Percentiles rank a stretch among this genome's conserved stretches.
phyloP scores from a whole-genome alignment of 306 rosid species.

The Cicer judaicum region DNA sequence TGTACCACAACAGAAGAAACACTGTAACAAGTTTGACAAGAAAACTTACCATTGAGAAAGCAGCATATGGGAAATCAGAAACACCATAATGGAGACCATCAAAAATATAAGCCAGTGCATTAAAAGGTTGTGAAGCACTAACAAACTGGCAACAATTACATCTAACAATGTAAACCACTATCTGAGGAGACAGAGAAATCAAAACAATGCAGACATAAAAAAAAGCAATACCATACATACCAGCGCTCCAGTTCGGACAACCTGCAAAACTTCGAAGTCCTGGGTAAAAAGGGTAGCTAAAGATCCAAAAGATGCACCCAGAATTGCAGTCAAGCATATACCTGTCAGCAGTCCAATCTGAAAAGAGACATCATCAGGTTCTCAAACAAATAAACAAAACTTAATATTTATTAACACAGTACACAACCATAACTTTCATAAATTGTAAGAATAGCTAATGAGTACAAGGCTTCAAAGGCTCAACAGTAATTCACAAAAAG shows the following conservation, averaged over 20 bases:
- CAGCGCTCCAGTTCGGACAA: constrained; percentile 73
- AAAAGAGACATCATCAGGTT: constrained; percentile 44
- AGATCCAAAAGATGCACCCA: constrained; percentile 82
- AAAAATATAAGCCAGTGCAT: constrained; percentile 81
- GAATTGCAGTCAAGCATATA: constrained; percentile 66
- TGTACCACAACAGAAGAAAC: constrained; percentile 34
- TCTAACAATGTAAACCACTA: constrained; percentile 30
- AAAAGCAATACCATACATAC: constrained; percentile 57
- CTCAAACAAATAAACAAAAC: constrained; percentile 38
- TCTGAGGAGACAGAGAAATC: constrained; percentile 25
- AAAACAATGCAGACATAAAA: constrained; percentile 3
- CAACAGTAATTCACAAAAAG: constrained; percentile 34
- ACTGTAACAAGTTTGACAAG: constrained; percentile 24
- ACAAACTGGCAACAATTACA: constrained; percentile 64
- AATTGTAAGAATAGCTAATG: constrained; percentile 20
- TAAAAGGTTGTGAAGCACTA: constrained; percentile 93
- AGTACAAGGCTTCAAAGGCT: constrained; percentile 27
- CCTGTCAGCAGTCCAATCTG: constrained; percentile 87
- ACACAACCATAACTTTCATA: constrained; percentile 9
- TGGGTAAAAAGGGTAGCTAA: constrained; percentile 80
- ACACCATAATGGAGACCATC: constrained; percentile 94
- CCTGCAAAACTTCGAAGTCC: constrained; percentile 76
- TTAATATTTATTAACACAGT: constrained; percentile 20
- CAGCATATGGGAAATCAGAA: constrained; percentile 94
- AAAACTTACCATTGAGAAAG: constrained; percentile 81